Percentiles rank a stretch among this genome's conserved stretches.
Conservation (phyloP, 331 rosid species). For the Quercus phellos region DNA sequence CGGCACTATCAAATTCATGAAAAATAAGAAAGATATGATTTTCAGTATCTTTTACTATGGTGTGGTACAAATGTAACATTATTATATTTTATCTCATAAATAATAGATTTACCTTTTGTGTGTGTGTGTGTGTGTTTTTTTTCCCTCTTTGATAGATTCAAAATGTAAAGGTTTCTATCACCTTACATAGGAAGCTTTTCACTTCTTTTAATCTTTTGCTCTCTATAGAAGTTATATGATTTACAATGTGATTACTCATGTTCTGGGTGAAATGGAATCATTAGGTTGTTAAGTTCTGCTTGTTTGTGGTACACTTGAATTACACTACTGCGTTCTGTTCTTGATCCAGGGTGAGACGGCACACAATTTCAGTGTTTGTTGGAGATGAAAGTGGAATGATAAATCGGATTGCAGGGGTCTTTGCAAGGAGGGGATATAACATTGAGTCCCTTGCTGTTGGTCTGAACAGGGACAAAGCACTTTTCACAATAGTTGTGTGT, state of each 20-base stretch:
- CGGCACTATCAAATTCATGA: background rate
- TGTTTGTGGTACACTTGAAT: background rate
- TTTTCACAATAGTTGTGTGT: slow-evolving; percentile 48
- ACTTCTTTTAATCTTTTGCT: background rate
- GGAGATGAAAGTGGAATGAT: slow-evolving; percentile 64
- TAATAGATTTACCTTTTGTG: background rate
- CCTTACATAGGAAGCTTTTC: background rate
- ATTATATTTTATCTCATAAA: background rate
- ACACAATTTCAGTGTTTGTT: slow-evolving; percentile 55
- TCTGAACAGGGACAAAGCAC: slow-evolving; percentile 50
- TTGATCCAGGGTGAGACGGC: slow-evolving; percentile 39
- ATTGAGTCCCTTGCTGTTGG: slow-evolving; percentile 64
- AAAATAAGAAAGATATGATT: background rate
- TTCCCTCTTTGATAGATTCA: background rate
- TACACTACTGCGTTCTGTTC: background rate
- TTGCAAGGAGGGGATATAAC: slow-evolving; percentile 58
- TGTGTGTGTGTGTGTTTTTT: background rate
- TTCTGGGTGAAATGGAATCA: background rate
- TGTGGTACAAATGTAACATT: background rate
- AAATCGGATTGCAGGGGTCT: slow-evolving; percentile 58
- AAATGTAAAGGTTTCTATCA: background rate
- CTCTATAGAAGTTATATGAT: background rate
- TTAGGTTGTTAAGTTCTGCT: background rate
- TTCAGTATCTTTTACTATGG: background rate
- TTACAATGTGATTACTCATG: background rate